Percentiles rank a stretch among this genome's conserved stretches.
These are phyloP conservation scores for Ajuga reptans DNA, from an alignment of 305 asterid species.

Conservation along the genomic window DNA sequence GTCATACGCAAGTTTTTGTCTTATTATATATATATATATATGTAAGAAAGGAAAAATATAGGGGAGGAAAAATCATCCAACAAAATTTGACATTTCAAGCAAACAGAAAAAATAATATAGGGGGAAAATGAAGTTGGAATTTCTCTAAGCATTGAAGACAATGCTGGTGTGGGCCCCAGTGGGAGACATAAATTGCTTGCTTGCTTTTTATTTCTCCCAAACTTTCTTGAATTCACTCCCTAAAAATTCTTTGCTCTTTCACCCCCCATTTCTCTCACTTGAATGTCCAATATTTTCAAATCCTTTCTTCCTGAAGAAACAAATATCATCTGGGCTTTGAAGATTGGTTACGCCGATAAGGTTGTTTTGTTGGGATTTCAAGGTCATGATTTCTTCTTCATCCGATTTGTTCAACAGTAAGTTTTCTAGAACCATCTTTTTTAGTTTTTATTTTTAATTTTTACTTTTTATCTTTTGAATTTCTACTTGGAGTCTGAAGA, in stretches of 20 bases:
- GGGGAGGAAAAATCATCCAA: no score
- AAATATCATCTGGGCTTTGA: constrained; percentile 31
- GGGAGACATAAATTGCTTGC: constrained; percentile 33
- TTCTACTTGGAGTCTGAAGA: constrained; percentile 15
- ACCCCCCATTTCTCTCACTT: constrained; percentile 19
- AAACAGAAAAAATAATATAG: not conserved
- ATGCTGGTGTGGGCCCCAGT: constrained; percentile 35
- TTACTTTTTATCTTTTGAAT: not conserved
- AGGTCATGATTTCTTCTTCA: constrained; percentile 29
- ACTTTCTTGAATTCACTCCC: constrained; percentile 19
- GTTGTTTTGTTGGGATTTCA: constrained; percentile 24
- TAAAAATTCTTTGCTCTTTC: constrained; percentile 27
- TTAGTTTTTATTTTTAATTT: not conserved
- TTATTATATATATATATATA: no score
- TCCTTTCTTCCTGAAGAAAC: constrained; percentile 19
- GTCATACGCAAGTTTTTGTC: no score
- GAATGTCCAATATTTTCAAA: constrained; percentile 36
- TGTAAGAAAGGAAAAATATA: no score
- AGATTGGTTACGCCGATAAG: constrained; percentile 27
- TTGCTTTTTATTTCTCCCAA: constrained; percentile 31
- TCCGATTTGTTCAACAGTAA: constrained; percentile 50
- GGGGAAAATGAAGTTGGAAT: constrained; percentile 5
- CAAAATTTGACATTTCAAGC: constrained; percentile 20
- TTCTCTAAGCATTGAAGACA: constrained; percentile 22
- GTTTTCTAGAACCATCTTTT: constrained; percentile 26